Evolutionary conservation across 495 filamentous ascomycete species (phyloP).

Genomic region (Neurospora discreta): DNA sequence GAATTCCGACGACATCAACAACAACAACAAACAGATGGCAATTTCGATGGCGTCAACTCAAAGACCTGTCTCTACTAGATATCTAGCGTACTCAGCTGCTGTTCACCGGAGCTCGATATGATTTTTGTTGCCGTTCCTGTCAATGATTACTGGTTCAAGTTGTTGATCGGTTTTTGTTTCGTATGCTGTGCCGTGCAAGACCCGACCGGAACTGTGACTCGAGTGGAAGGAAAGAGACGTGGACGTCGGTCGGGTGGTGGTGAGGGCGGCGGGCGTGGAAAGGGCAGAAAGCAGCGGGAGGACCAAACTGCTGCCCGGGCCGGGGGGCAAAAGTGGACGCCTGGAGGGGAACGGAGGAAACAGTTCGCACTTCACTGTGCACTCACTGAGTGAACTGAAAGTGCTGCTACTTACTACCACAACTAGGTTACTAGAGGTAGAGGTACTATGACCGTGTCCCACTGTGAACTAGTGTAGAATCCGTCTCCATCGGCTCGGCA

Average conservation of each 20-base stretch:
- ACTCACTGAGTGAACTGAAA: not conserved
- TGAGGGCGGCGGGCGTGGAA: not conserved
- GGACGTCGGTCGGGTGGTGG: not conserved
- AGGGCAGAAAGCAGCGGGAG: not conserved
- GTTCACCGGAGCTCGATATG: not conserved
- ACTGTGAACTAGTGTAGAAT: not conserved
- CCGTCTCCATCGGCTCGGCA: too few relatives aligned
- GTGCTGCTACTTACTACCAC: too few relatives aligned
- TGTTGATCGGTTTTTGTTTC: not conserved
- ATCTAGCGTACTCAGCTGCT: not conserved
- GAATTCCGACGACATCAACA: not conserved
- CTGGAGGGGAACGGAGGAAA: not conserved
- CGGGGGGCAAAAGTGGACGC: not conserved
- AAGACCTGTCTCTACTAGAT: not conserved
- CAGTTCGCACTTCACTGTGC: not conserved
- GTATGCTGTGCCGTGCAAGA: not conserved
- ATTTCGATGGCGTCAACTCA: not conserved
- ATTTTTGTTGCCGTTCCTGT: not conserved
- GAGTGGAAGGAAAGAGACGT: not conserved
- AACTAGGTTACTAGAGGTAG: too few relatives aligned
- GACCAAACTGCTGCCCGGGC: not conserved
- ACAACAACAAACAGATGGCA: not conserved
- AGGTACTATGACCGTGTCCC: not conserved
- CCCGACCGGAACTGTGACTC: not conserved
- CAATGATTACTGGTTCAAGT: not conserved